phyloP scores from a whole-genome alignment of 1,284 basidiomycete species.

The Chondrostereum purpureum region DNA sequence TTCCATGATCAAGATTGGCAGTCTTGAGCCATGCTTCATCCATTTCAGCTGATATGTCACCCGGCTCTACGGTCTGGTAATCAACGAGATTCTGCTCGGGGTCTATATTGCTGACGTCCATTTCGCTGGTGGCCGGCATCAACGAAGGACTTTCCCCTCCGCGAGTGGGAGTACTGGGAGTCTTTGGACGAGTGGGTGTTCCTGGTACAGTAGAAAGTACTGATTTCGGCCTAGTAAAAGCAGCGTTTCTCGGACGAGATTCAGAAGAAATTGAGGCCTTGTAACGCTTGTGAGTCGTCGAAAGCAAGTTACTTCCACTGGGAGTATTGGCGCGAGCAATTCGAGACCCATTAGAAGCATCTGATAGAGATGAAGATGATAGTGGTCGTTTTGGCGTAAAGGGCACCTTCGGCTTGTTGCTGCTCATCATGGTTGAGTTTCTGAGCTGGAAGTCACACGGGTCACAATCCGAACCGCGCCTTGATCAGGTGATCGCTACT shows the following conservation, averaged over 20 bases:
- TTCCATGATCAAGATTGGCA: slow-evolving; percentile 40
- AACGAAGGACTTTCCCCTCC: slow-evolving; percentile 39
- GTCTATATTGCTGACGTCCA: slow-evolving; percentile 72
- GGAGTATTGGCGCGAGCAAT: slow-evolving; percentile 21
- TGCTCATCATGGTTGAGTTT: not conserved
- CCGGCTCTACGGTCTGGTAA: slow-evolving; percentile 58
- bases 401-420: slow-evolving; percentile 13
- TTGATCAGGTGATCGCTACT: no score
- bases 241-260: slow-evolving; percentile 37
- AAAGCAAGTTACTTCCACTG: slow-evolving; percentile 34
- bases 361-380: slow-evolving; percentile 6
- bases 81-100: slow-evolving; percentile 73
- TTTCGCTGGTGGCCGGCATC: slow-evolving; percentile 49
- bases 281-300: slow-evolving; percentile 57
- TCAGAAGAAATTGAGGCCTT: slow-evolving; percentile 60
- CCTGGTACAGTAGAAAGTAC: slow-evolving; percentile 42
- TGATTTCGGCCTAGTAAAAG: slow-evolving; percentile 28
- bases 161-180: slow-evolving; percentile 42
- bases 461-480: no score
- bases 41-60: slow-evolving; percentile 59
- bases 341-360: not conserved
- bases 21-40: slow-evolving; percentile 46
- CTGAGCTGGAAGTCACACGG: no score
- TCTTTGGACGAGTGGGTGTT: slow-evolving; percentile 53
- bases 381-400: slow-evolving; percentile 3